Conservation (phyloP, 495 filamentous ascomycete species). For the Aspergillus funiculosus region DNA sequence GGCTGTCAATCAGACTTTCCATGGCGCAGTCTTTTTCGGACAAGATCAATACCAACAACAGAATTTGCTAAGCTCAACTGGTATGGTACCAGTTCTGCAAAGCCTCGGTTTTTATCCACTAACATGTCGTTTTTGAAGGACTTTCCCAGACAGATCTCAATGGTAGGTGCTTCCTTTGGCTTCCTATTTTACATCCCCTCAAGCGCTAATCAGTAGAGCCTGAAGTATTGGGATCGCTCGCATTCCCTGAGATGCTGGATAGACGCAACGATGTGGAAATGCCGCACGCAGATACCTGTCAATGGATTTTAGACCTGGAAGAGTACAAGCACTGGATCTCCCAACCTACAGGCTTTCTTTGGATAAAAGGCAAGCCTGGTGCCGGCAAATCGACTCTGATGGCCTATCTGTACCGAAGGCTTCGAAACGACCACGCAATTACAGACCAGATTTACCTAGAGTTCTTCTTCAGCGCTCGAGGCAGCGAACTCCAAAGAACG, state of each 20-base stretch:
- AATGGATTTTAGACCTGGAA: conserved; percentile 33
- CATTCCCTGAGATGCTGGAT: conserved; percentile 17
- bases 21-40: too few relatives aligned
- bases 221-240: conserved; percentile 6
- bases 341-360: conserved; percentile 30
- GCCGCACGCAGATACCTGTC: conserved; percentile 29
- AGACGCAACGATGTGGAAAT: conserved; percentile 15
- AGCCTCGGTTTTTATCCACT: too few relatives aligned
- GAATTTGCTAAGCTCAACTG: too few relatives aligned
- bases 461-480: conserved; percentile 20
- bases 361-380: conserved; percentile 48
- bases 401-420: conserved; percentile 16
- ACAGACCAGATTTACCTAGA: conserved; percentile 7
- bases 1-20: too few relatives aligned
- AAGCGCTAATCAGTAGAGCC: too few relatives aligned
- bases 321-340: conserved; percentile 31
- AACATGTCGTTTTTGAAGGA: too few relatives aligned
- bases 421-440: background rate
- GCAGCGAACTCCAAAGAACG: conserved; percentile 13
- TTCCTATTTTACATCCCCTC: too few relatives aligned
- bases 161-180: too few relatives aligned
- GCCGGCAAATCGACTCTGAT: conserved; percentile 46
- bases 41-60: too few relatives aligned
- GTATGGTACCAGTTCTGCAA: too few relatives aligned
- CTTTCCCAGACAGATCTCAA: too few relatives aligned